phyloP scores from a whole-genome alignment of 2,329 filamentous ascomycete genomes.

The Stagonosporopsis rhizophila region DNA sequence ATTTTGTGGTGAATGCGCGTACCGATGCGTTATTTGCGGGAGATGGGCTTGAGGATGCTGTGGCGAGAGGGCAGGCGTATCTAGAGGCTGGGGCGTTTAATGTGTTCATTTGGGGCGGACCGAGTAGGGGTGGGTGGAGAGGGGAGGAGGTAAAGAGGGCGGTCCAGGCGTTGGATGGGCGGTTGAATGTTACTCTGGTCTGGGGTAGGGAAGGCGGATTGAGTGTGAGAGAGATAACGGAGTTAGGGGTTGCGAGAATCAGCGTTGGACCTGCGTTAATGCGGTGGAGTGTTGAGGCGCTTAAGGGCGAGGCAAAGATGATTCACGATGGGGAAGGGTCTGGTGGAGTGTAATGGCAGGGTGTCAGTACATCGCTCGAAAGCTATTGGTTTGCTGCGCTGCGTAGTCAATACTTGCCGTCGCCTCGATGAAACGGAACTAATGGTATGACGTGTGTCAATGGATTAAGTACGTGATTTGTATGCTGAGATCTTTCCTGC shows the following conservation, averaged over 20 bases:
- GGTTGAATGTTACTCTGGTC: constrained; percentile 38
- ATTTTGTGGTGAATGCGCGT: constrained; percentile 59
- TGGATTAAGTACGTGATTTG: background rate
- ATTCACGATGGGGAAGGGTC: constrained; percentile 21
- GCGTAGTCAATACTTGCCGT: background rate
- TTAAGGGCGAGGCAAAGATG: constrained; percentile 28
- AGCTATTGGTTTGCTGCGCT: background rate
- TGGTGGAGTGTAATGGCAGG: background rate
- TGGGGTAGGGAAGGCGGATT: constrained; percentile 28
- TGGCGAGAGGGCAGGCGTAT: constrained; percentile 63
- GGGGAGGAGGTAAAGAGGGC: constrained; percentile 31
- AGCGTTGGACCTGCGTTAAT: constrained; percentile 43
- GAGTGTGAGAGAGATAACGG: constrained; percentile 32
- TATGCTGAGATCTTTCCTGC: background rate
- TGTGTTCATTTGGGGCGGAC: constrained; percentile 67
- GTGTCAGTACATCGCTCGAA: background rate
- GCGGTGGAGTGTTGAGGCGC: constrained; percentile 17
- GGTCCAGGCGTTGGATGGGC: constrained; percentile 31
- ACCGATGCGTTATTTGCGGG: constrained; percentile 61
- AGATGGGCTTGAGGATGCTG: constrained; percentile 55
- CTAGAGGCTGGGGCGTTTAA: constrained; percentile 65
- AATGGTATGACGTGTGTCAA: background rate
- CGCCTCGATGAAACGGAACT: background rate
- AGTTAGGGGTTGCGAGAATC: constrained; percentile 44
- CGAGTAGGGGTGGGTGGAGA: constrained; percentile 44